These are phyloP conservation scores for Hevea brasiliensis DNA, from an alignment of 345 rosid species.

Conservation along the genomic window DNA sequence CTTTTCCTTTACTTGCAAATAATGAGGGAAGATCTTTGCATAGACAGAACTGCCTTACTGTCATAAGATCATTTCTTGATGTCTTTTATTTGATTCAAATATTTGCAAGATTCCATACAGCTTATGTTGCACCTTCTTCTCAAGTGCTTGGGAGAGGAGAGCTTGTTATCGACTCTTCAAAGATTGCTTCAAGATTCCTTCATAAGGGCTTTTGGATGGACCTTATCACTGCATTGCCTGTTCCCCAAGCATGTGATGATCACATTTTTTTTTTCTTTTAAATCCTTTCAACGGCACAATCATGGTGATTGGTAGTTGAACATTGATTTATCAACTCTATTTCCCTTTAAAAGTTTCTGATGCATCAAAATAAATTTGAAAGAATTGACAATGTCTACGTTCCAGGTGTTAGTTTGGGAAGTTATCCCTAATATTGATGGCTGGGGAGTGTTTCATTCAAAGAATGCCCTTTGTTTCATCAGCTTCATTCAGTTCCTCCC, in stretches of 20 bases:
- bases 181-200: constrained; percentile 62
- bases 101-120: constrained; percentile 62
- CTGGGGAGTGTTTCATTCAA: constrained; percentile 74
- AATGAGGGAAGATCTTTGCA: too few relatives aligned
- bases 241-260: constrained; percentile 62
- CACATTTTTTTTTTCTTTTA: too few relatives aligned
- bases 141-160: constrained; percentile 91
- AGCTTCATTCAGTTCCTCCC: constrained; percentile 81
- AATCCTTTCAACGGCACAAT: too few relatives aligned
- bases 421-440: constrained; percentile 69
- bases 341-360: too few relatives aligned
- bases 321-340: too few relatives aligned
- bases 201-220: constrained; percentile 66
- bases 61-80: too few relatives aligned
- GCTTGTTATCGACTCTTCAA: constrained; percentile 63
- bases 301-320: too few relatives aligned
- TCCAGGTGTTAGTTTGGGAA: constrained; percentile 80
- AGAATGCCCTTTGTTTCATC: constrained; percentile 77
- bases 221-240: constrained; percentile 75
- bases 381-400: too few relatives aligned
- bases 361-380: too few relatives aligned
- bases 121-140: constrained; percentile 85
- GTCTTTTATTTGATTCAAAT: constrained; percentile 71
- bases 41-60: too few relatives aligned
- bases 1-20: too few relatives aligned